phyloP scores from a whole-genome alignment of 2,329 filamentous ascomycete species.

The Fusarium sp. region DNA sequence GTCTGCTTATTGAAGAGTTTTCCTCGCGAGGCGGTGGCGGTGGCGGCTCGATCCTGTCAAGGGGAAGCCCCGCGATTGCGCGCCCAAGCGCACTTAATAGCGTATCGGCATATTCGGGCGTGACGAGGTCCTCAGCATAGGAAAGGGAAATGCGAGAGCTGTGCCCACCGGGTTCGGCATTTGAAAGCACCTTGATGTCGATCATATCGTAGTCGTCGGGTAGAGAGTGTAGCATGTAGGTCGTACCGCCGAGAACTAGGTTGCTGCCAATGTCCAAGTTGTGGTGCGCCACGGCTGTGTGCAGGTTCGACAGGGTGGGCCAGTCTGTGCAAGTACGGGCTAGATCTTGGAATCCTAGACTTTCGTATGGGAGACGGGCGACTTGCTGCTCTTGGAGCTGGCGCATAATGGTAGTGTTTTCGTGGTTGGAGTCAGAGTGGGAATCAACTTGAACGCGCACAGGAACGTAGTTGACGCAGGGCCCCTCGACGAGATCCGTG shows the following conservation, averaged over 20 bases:
- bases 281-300: conserved; percentile 12
- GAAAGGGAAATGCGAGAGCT: conserved; percentile 16
- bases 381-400: conserved; percentile 14
- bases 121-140: conserved; percentile 6
- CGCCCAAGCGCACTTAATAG: conserved; percentile 13
- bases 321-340: conserved; percentile 13
- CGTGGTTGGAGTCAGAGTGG: conserved; percentile 6
- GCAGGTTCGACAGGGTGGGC: conserved; percentile 6
- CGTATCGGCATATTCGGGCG: conserved; percentile 14
- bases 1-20: conserved; percentile 6
- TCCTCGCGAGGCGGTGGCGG: neutral
- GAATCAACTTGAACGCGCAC: conserved; percentile 11
- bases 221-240: conserved; percentile 9
- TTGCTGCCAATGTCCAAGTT: conserved; percentile 12
- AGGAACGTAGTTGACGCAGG: conserved; percentile 10
- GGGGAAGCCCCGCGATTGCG: conserved; percentile 11
- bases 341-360: conserved; percentile 15
- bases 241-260: conserved; percentile 7
- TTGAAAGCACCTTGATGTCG: conserved; percentile 12
- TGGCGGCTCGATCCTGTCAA: conserved; percentile 10
- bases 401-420: conserved; percentile 3
- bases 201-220: conserved; percentile 10
- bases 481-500: conserved; percentile 12
- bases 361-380: conserved; percentile 12
- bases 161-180: conserved; percentile 13